Evolutionary conservation across 2,329 filamentous ascomycete species (phyloP).

Genomic region (Cryphonectria japonica): DNA sequence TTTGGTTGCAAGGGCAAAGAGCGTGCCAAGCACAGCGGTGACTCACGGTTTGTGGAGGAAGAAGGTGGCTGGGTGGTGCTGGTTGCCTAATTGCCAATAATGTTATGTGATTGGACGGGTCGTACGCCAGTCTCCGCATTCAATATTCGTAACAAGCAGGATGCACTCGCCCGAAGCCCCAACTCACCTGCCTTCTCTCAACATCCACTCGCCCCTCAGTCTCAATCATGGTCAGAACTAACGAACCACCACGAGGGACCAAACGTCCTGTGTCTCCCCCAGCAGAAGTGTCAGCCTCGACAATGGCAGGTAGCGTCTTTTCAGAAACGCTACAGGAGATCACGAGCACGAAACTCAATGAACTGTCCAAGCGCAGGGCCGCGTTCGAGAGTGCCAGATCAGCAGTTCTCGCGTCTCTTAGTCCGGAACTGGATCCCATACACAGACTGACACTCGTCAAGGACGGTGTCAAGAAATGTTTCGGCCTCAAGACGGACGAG

Average conservation of each 20-base stretch:
- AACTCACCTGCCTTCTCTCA: neutral
- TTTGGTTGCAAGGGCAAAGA: neutral
- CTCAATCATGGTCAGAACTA: neutral
- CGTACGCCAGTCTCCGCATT: too few relatives aligned
- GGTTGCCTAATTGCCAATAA: neutral
- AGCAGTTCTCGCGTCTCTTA: constrained; percentile 37
- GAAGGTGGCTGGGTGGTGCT: neutral
- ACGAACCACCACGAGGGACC: neutral
- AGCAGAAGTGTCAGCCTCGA: neutral
- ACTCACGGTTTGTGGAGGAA: neutral
- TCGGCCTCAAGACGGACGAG: constrained; percentile 54
- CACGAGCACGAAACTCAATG: constrained; percentile 48
- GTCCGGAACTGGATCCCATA: constrained; percentile 34
- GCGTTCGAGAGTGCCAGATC: constrained; percentile 43
- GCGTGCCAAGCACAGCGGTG: neutral
- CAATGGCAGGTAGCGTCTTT: constrained; percentile 41
- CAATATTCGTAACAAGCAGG: neutral
- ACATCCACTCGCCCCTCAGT: neutral
- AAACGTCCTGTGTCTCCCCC: neutral
- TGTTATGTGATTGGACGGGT: neutral
- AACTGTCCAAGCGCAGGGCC: constrained; percentile 46
- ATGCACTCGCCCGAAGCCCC: neutral
- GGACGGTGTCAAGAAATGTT: constrained; percentile 43
- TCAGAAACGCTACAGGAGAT: constrained; percentile 49
- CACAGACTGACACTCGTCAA: constrained; percentile 40